Evolutionary conservation across 179 eudicot species (phyloP).

Genomic region (Spinacia oleracea): DNA sequence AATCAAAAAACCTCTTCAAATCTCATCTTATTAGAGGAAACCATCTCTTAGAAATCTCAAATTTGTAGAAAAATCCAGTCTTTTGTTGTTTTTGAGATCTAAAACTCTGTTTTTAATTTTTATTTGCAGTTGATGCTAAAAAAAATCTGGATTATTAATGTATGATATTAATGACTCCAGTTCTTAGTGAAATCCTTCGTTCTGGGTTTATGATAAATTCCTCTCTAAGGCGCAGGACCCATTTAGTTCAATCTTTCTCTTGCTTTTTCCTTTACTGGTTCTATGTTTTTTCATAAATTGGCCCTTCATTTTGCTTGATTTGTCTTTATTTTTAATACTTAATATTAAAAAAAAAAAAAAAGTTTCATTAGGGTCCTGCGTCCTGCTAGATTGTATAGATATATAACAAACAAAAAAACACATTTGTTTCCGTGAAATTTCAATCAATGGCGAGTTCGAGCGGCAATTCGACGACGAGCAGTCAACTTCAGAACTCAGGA

Average conservation of each 20-base stretch:
- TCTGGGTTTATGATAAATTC: conserved; percentile 70
- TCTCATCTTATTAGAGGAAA: conserved; percentile 3
- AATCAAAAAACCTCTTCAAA: not conserved
- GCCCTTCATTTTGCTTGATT: not conserved
- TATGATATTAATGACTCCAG: conserved; percentile 48
- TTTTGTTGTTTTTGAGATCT: conserved; percentile 12
- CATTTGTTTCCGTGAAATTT: not conserved
- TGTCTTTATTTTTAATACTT: not conserved
- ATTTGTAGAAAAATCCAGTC: not conserved
- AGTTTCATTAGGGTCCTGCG: conserved; percentile 28
- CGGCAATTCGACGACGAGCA: conserved; percentile 41
- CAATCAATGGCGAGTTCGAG: conserved; percentile 44
- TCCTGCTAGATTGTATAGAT: conserved; percentile 12
- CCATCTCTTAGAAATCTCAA: conserved; percentile 12
- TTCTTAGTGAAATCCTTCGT: conserved; percentile 60
- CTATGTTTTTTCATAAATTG: conserved; percentile 54
- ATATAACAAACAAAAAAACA: not conserved
- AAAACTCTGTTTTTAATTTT: conserved; percentile 12
- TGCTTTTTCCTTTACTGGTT: conserved; percentile 78
- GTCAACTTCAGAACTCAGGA: conserved; percentile 40
- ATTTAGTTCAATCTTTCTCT: conserved; percentile 81
- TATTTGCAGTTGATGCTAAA: not conserved
- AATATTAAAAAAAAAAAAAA: not conserved
- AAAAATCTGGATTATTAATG: conserved; percentile 23
- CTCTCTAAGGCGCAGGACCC: conserved; percentile 60